Evolutionary conservation across 345 rosid species (phyloP).

Genomic region (Sonneratia caseolaris): DNA sequence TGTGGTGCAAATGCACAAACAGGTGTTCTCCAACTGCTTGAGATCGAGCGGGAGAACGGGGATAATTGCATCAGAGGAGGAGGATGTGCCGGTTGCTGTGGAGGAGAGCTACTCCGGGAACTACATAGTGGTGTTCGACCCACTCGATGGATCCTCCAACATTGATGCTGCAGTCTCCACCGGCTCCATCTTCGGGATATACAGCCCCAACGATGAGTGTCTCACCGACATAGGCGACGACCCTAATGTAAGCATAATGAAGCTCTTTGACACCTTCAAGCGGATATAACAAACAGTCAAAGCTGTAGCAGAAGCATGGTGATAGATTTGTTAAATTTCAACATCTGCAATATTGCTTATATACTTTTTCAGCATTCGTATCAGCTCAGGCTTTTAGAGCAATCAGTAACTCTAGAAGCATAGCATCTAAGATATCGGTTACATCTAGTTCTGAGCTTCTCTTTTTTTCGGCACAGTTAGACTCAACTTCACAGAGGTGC

Average conservation of each 20-base stretch:
- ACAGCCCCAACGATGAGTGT: constrained; percentile 92
- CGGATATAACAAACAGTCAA: too few relatives aligned
- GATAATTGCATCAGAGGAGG: constrained; percentile 93
- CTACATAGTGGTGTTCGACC: constrained; percentile 85
- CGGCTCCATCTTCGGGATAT: constrained; percentile 89
- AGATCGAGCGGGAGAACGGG: constrained; percentile 93
- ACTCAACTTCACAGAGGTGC: constrained; percentile 42
- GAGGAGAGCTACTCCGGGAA: constrained; percentile 92
- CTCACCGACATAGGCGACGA: constrained; percentile 47
- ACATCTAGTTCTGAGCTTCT: background rate
- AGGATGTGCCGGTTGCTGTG: constrained; percentile 95
- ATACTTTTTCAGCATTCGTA: background rate
- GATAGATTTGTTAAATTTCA: background rate
- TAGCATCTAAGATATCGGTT: background rate
- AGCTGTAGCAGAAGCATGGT: too few relatives aligned
- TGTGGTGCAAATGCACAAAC: background rate
- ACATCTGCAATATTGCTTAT: background rate
- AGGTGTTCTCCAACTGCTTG: constrained; percentile 92
- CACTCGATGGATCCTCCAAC: constrained; percentile 95
- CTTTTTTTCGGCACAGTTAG: constrained; percentile 40
- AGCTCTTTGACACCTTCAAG: background rate
- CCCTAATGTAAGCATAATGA: background rate
- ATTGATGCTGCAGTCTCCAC: constrained; percentile 94
- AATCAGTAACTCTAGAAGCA: background rate
- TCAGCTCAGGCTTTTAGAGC: background rate